phyloP scores from a whole-genome alignment of 495 filamentous ascomycete species.

The Aspergillus ostianus region DNA sequence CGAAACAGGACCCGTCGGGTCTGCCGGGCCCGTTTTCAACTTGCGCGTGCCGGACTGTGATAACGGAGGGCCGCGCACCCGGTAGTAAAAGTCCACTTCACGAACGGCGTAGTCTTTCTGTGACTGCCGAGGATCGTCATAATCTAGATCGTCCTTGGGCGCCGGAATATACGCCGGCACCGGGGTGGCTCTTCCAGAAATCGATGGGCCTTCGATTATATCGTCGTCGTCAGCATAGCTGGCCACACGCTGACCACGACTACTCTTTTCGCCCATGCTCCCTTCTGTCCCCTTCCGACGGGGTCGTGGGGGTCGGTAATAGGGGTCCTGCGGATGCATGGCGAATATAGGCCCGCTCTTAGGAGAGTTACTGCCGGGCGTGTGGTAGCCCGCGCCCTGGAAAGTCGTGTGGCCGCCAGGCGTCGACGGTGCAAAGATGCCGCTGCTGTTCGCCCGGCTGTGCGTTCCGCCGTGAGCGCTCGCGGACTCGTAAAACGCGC shows the following conservation, averaged over 20 bases:
- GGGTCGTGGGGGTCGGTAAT: constrained; percentile 79
- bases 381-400: constrained; percentile 55
- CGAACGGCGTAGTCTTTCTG: constrained; percentile 84
- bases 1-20: constrained; percentile 86
- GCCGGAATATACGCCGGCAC: constrained; percentile 50
- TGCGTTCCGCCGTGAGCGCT: constrained; percentile 49
- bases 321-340: constrained; percentile 60
- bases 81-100: constrained; percentile 94
- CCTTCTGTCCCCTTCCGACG: constrained; percentile 59
- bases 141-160: constrained; percentile 54
- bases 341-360: constrained; percentile 45
- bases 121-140: constrained; percentile 48
- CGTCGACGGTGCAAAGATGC: constrained; percentile 64
- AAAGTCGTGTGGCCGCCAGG: constrained; percentile 69
- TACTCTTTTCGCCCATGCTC: constrained; percentile 36
- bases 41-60: constrained; percentile 77
- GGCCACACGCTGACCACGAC: constrained; percentile 37
- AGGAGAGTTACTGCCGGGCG: constrained; percentile 35
- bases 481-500: constrained; percentile 44
- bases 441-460: constrained; percentile 48
- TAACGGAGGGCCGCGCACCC: constrained; percentile 84
- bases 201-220: constrained; percentile 45
- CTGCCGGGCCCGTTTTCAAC: constrained; percentile 89
- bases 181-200: constrained; percentile 52
- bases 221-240: constrained; percentile 37